Base-by-base conservation (phyloP, 2,329 filamentous ascomycete genomes). In the Onygenales sp. region DNA sequence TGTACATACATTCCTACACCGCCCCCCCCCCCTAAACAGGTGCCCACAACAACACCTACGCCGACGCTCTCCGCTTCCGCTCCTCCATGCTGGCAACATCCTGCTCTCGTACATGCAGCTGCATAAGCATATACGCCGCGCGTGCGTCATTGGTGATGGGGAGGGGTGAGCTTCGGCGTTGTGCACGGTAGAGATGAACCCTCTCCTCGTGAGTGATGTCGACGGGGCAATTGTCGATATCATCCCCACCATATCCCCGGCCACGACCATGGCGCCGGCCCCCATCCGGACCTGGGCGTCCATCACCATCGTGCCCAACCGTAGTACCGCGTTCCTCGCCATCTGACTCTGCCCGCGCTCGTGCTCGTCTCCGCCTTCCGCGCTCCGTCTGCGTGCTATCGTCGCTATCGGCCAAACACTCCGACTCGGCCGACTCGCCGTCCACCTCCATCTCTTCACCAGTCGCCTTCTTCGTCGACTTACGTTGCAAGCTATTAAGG, bases 121-220 rank as follows among this genome's bases (percentile, higher is more conserved):
- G 64, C 21, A 72, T 58, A 52, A 72, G 58, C 21, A 69, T 67
- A 59, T 70, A 68, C 5, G 69, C 69, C 13, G 69, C 69, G 48
- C 63, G 66, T 17, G 70, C 62, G 49, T 70, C 68, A 17, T 60
- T 60, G 21, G 55, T 56, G 49, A 59, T 49, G 13, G 46, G 61
- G 13, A 51, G 54, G 47, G 11, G 63, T 59, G 41, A 72, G 63
- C 13, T 62, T 60, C 46, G 57, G 56, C 21, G 52, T 38, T 49
- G 31, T 13, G 47, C 11, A 11, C 11, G 13, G 17, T 43, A 21
- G 21, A 42, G 38, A 55, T 55, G 32, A 33, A 55, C 53, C 51
- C 46, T 55, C 51, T 57, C 57, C 57, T 3, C 32, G 21, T 32
- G 10, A 7, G 13, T 39, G 33, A 13, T 44, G 36, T 33, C 17